Evolutionary conservation across 108 stramenopile species (phyloP).

Genomic region (Discostella pseudostelligera): DNA sequence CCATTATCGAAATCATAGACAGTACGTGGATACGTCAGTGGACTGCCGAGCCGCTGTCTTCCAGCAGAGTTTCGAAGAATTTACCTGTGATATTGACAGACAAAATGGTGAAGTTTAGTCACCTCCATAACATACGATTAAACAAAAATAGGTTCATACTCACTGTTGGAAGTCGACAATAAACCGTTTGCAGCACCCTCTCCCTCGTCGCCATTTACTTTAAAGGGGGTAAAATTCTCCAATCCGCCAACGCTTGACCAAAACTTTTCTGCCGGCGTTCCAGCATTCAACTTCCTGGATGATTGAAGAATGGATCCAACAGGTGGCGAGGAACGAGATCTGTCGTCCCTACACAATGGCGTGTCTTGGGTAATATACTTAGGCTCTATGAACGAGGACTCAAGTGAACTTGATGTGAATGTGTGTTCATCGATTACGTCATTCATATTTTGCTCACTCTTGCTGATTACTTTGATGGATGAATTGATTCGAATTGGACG

Average conservation of each 20-base stretch:
- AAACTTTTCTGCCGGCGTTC: conserved; percentile 33
- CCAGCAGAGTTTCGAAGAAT: conserved; percentile 24
- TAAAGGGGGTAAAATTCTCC: conserved; percentile 30
- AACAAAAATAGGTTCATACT: too few relatives aligned
- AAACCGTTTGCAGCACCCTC: conserved; percentile 14
- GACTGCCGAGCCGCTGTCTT: conserved; percentile 27
- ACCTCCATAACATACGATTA: neutral
- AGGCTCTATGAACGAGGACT: conserved; percentile 32
- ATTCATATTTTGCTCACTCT: neutral
- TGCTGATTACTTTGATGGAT: conserved; percentile 1
- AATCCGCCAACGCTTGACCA: conserved; percentile 26
- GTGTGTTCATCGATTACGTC: neutral
- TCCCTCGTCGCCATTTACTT: neutral
- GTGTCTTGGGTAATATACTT: conserved; percentile 34
- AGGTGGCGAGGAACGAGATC: too few relatives aligned
- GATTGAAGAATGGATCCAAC: conserved; percentile 8
- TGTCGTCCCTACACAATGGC: neutral
- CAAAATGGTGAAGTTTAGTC: neutral
- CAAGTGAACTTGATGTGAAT: neutral
- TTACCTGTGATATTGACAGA: conserved; percentile 1
- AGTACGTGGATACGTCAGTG: too few relatives aligned
- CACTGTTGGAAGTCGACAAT: conserved; percentile 35
- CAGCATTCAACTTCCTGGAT: conserved; percentile 14
- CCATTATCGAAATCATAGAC: too few relatives aligned
- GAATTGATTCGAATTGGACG: conserved; percentile 10